Percentiles rank a stretch among this genome's conserved stretches.
Evolutionary conservation across 2,329 filamentous ascomycete species (phyloP).

Genomic region (Alternaria panax): DNA sequence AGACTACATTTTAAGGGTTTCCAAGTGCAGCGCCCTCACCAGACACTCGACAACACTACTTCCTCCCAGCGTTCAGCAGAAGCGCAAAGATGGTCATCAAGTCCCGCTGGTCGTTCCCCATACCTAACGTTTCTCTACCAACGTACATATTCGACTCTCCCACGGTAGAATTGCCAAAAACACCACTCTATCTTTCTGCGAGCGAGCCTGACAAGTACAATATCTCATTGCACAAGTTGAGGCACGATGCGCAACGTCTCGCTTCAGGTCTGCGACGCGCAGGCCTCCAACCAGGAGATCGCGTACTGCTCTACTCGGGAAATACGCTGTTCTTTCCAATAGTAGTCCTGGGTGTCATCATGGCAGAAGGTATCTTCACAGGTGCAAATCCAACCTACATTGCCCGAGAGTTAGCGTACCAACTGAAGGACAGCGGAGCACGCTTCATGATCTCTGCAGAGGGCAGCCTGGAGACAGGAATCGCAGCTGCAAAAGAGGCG

Average conservation of each 20-base stretch:
- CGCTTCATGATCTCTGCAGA: slow-evolving; percentile 71
- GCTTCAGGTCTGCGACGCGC: slow-evolving; percentile 70
- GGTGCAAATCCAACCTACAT: slow-evolving; percentile 76
- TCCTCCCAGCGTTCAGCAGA: not conserved
- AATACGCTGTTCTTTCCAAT: slow-evolving; percentile 78
- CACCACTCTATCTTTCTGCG: slow-evolving; percentile 67
- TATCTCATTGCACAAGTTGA: slow-evolving; percentile 69
- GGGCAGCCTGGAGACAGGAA: slow-evolving; percentile 65
- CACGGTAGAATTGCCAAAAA: slow-evolving; percentile 54
- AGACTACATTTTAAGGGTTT: not conserved
- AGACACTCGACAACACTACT: not conserved
- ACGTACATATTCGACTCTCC: slow-evolving; percentile 61
- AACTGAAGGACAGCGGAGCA: slow-evolving; percentile 75
- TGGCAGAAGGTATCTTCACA: slow-evolving; percentile 80
- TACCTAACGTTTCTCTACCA: slow-evolving; percentile 56
- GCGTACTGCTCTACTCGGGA: slow-evolving; percentile 75
- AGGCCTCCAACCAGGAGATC: slow-evolving; percentile 70
- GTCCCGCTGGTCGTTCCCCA: slow-evolving; percentile 57
- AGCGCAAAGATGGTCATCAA: slow-evolving; percentile 58
- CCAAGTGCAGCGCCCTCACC: not conserved
- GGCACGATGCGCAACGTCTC: slow-evolving; percentile 74
- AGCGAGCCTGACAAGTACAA: slow-evolving; percentile 71
- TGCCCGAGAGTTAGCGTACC: slow-evolving; percentile 74
- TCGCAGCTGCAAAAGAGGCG: slow-evolving; percentile 69
- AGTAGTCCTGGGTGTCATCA: slow-evolving; percentile 74